These are phyloP conservation scores for Wilhelminamyces savonicus DNA, from an alignment of 805 yeast genomes.

Conservation along the genomic window DNA sequence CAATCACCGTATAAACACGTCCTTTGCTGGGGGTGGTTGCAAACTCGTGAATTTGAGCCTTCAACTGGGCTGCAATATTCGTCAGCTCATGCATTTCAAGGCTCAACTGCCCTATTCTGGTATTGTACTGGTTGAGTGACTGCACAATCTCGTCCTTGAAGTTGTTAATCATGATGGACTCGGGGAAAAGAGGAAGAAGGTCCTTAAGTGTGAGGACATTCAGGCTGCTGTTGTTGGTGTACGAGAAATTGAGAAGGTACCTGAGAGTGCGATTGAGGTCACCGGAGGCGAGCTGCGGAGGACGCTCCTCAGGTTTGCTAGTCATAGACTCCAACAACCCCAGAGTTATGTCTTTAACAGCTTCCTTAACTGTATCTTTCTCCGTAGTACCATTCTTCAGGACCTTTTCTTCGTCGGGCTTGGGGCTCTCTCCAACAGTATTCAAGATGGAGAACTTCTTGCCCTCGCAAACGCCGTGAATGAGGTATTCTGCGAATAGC, in stretches of 20 bases:
- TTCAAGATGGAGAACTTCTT: constrained; percentile 1
- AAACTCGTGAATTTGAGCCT: constrained; percentile 48
- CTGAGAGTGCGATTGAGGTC: constrained; percentile 20
- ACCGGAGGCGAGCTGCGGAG: constrained; percentile 2
- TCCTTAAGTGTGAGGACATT: constrained; percentile 64
- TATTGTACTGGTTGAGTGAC: constrained; percentile 70
- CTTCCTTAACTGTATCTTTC: constrained; percentile 1
- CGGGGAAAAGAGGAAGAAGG: constrained; percentile 77
- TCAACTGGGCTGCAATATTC: constrained; percentile 50
- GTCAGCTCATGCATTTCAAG: constrained; percentile 73
- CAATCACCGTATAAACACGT: constrained; percentile 56
- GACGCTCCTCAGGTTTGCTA: constrained; percentile 21
- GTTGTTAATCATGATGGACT: constrained; percentile 71
- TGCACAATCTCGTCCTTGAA: constrained; percentile 78
- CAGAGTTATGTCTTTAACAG: constrained; percentile 3
- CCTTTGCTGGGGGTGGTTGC: constrained; percentile 20
- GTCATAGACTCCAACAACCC: constrained; percentile 26
- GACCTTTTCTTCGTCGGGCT: constrained; percentile 1
- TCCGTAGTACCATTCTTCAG: constrained; percentile 3
- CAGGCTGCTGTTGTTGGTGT: constrained; percentile 12
- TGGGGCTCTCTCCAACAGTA: too few relatives aligned
- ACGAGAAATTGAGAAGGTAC: constrained; percentile 27
- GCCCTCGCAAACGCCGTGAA: constrained; percentile 20
- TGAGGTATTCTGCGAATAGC: constrained; percentile 50
- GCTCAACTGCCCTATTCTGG: constrained; percentile 57